Conservation (phyloP, 140 eudicot species). For the Cichorium intybus region DNA sequence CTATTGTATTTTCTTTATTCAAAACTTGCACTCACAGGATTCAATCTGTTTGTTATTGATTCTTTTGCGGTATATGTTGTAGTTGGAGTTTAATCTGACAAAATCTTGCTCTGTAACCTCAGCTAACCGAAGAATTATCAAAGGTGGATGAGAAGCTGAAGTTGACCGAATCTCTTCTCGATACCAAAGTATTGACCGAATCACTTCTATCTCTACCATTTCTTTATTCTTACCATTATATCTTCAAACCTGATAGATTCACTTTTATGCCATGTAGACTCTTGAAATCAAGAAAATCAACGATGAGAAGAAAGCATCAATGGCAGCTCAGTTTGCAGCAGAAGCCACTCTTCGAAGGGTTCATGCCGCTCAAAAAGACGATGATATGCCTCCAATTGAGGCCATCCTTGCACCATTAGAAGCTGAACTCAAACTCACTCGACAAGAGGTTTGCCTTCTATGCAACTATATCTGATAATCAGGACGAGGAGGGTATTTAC, state of each 20-base stretch:
- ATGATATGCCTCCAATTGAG: conserved; percentile 87
- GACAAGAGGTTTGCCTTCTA: conserved; percentile 68
- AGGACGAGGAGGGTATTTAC: no score
- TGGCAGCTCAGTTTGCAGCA: conserved; percentile 85
- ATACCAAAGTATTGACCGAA: conserved; percentile 66
- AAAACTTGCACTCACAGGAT: no score
- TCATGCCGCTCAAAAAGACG: conserved; percentile 77
- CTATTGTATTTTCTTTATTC: background rate
- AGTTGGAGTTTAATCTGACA: conserved; percentile 23
- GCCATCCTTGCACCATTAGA: conserved; percentile 96
- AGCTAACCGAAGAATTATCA: conserved; percentile 83
- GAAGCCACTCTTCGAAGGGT: conserved; percentile 83
- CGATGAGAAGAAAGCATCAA: conserved; percentile 72
- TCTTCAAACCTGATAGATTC: conserved; percentile 4
- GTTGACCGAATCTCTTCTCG: conserved; percentile 79
- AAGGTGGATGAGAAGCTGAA: conserved; percentile 93
- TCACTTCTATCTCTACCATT: conserved; percentile 13
- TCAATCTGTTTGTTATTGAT: conserved; percentile 10
- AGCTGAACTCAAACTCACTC: conserved; percentile 92
- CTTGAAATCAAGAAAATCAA: conserved; percentile 59
- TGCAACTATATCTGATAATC: conserved; percentile 4
- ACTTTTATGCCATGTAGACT: conserved; percentile 26
- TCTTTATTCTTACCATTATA: conserved; percentile 8
- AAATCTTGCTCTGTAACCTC: conserved; percentile 6
- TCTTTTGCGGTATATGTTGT: background rate